These are phyloP conservation scores for Geoglossum glabrum DNA, from an alignment of 495 filamentous ascomycete species.

Conservation along the genomic window DNA sequence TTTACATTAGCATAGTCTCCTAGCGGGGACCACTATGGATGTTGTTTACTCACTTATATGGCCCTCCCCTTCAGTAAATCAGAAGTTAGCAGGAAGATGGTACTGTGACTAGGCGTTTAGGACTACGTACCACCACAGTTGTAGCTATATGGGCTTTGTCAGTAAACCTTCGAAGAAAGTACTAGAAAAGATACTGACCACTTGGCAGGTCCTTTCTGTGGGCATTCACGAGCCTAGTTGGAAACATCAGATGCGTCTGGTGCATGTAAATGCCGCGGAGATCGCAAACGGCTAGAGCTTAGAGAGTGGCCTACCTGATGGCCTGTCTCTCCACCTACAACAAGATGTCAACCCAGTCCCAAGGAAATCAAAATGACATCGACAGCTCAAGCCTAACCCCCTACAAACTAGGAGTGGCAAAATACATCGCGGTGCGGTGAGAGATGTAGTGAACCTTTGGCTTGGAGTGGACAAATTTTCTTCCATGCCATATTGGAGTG, in stretches of 20 bases:
- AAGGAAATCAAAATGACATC: background rate
- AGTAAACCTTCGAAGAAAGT: background rate
- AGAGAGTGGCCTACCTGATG: constrained; percentile 11
- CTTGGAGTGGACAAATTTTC: background rate
- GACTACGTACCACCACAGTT: background rate
- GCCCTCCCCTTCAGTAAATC: constrained; percentile 37
- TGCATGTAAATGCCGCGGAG: background rate
- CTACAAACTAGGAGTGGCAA: background rate
- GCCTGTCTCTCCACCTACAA: constrained; percentile 22
- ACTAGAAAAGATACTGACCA: background rate
- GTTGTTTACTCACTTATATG: constrained; percentile 69
- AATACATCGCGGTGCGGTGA: background rate
- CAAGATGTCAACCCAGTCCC: background rate
- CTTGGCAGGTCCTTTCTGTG: constrained; percentile 10
- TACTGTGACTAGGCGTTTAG: background rate
- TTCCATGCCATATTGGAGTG: background rate
- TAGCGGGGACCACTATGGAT: constrained; percentile 7
- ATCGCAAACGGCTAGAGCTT: background rate
- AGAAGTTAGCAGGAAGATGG: background rate
- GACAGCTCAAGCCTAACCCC: background rate
- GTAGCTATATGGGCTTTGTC: background rate
- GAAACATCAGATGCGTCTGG: background rate
- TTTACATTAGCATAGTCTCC: constrained; percentile 6
- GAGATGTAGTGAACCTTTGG: background rate
- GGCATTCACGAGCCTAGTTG: constrained; percentile 22